phyloP scores from a whole-genome alignment of 352 stramenopile genomes.

The Globisporangium splendens region DNA sequence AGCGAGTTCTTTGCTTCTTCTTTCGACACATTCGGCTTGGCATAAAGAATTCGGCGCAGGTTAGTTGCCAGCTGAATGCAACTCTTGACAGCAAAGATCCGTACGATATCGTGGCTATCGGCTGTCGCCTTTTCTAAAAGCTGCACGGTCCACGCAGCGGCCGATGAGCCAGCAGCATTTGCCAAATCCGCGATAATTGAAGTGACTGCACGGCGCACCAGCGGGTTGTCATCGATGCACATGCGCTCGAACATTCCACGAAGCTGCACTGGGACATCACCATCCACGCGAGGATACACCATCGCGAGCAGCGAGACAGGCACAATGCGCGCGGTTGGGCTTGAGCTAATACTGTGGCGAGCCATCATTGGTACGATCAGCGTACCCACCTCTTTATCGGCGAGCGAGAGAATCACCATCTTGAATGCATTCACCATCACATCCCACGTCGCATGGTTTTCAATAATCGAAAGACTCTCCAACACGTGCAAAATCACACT shows the following conservation, averaged over 20 bases:
- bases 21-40: conserved; percentile 18
- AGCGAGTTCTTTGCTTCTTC: conserved; percentile 47
- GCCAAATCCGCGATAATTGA: conserved; percentile 82
- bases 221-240: conserved; percentile 82
- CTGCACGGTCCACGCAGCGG: conserved; percentile 70
- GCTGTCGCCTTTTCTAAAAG: conserved; percentile 76
- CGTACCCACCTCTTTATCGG: conserved; percentile 50
- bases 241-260: conserved; percentile 87
- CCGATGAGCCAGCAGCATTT: conserved; percentile 37
- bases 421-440: conserved; percentile 86
- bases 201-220: conserved; percentile 78
- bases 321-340: conserved; percentile 79
- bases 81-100: conserved; percentile 83
- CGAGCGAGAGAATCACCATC: conserved; percentile 60
- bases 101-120: conserved; percentile 85
- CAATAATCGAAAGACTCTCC: conserved; percentile 85
- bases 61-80: conserved; percentile 72
- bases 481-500: conserved; percentile 78
- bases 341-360: conserved; percentile 79
- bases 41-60: conserved; percentile 42
- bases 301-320: conserved; percentile 73
- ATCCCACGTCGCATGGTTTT: conserved; percentile 88
- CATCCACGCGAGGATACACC: conserved; percentile 65
- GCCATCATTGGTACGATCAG: conserved; percentile 79
- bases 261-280: conserved; percentile 76